Base-by-base conservation (phyloP, 805 yeast species). In the Scheffersomyces lignosus region DNA sequence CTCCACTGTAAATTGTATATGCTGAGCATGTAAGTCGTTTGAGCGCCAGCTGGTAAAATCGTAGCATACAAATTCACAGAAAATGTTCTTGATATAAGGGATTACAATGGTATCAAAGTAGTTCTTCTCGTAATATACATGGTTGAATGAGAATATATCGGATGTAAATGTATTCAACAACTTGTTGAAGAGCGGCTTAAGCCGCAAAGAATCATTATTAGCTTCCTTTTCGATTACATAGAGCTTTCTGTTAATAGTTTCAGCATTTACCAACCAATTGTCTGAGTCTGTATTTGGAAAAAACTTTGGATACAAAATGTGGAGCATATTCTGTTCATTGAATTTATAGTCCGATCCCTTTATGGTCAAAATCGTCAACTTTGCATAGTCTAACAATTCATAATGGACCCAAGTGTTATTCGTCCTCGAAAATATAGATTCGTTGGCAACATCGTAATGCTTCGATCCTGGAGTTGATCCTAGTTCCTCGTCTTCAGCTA, bases 261-360 rank as follows among this genome's bases (percentile, higher is more conserved):
- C 44, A 7, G 24, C 7, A 20, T 49, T 43, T 0, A 67, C 68
- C 9, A 43, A 29, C 71, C 73, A 70, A 33, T 66, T 68, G 40
- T 66, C 72, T 0, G 66, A 58, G 35, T 66, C 71, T 17, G 62
- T 53, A 33, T 68, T 67, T 28, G 72, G 72, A 33, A 62, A 69
- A 47, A 65, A 66, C 34, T 66, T 66, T 10, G 75, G 75, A 44
- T 70, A 70, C 13, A 68, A 50, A 20, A 70, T 68, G 37, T 70
- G 74, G 28, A 68, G 51, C 59, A 66, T 59, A 37, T 66, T 68
- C 40, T 69, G 75, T 36, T 67, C 73, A 31, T 54, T 59, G 36
- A 67, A 56, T 16, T 49, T 41, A 47, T 65, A 66, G 25, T 56
- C 45, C 4, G 61, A 48, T 5, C 74, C 74, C 40, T 66, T 70